A percentile compares a stretch with the other conserved stretches of the same genome.
These are phyloP conservation scores for Ampelocalamus luodianensis DNA, from an alignment of 176 grass and related monocot species.

Conservation along the genomic window DNA sequence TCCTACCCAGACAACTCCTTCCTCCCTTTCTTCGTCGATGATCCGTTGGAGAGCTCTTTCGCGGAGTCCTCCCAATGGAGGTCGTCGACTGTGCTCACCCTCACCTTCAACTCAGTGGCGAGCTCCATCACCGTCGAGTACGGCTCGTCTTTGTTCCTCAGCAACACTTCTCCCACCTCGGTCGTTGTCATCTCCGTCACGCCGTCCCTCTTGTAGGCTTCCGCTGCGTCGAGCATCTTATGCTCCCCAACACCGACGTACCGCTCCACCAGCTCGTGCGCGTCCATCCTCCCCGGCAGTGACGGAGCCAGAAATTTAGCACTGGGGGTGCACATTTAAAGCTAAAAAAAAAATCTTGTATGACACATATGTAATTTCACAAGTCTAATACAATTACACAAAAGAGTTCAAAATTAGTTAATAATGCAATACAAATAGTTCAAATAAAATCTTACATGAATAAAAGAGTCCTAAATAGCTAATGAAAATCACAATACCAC, in stretches of 20 bases:
- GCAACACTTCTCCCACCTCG: slow-evolving; percentile 84
- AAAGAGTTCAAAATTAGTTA: too few relatives aligned
- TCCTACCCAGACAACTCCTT: slow-evolving; percentile 76
- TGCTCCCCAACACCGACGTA: slow-evolving; percentile 63
- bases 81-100: slow-evolving; percentile 37
- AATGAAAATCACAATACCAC: too few relatives aligned
- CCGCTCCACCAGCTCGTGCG: slow-evolving; percentile 75
- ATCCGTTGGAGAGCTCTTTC: slow-evolving; percentile 76
- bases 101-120: slow-evolving; percentile 63
- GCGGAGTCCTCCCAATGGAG: slow-evolving; percentile 64
- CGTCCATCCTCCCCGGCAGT: slow-evolving; percentile 99
- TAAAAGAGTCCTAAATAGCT: too few relatives aligned
- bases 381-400: too few relatives aligned
- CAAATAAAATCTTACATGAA: too few relatives aligned
- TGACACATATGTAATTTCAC: too few relatives aligned
- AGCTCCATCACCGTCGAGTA: slow-evolving; percentile 53
- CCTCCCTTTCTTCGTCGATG: slow-evolving; percentile 69
- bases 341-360: too few relatives aligned
- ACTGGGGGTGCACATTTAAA: too few relatives aligned
- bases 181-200: slow-evolving; percentile 93
- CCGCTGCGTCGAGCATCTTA: slow-evolving; percentile 58
- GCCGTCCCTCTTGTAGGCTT: slow-evolving; percentile 53
- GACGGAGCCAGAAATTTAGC: too few relatives aligned
- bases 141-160: slow-evolving; percentile 79
- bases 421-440: too few relatives aligned